Base-by-base conservation (phyloP, 352 stramenopile species). In the Poterioochromonas sp. region DNA sequence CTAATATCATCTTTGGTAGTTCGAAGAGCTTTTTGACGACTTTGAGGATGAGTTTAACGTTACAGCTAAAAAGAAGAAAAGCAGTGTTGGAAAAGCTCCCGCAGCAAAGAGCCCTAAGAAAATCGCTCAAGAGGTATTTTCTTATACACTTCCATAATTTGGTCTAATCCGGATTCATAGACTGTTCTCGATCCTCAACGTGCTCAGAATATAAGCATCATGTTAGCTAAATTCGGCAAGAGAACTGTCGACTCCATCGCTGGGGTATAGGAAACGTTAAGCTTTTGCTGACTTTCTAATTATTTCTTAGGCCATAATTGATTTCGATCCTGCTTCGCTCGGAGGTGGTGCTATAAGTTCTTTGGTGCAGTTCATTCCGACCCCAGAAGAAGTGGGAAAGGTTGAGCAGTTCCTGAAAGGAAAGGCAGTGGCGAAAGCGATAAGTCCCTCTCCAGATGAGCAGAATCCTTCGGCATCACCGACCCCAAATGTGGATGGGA, bases 141-240 rank as follows among this genome's bases (percentile, higher is more conserved):
- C n/a, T n/a, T n/a, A n/a, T n/a, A n/a, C n/a, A n/a, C n/a, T n/a
- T n/a, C n/a, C n/a, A n/a, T n/a, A n/a, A n/a, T n/a, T n/a, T n/a
- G n/a, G n/a, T n/a, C n/a, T n/a, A n/a, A n/a, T n/a, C n/a, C n/a
- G n/a, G n/a, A n/a, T n/a, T n/a, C n/a, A n/a, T 22, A 71, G 62
- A 32, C 62, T 22, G 3, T 47, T 22, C 32, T 71, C 2, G 62
- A 71, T 47, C 18, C 62, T 26, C 62, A 71, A 47, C 62, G 62
- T 29, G 62, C 18, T 5, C 15, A 71, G 8, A 71, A 71, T 47
- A 71, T 71, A n/a, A 71, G 26, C 32, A 71, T 71, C 32, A 71
- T 71, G 62, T 47, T 71, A 47, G 15, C 62, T 8, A 71, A 71
- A n/a, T 71, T 71, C 32, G 62, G 62, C 32, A 71, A 71, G 32